These are phyloP conservation scores for Choiromyces venosus DNA, from an alignment of 495 filamentous ascomycete species.

Conservation along the genomic window DNA sequence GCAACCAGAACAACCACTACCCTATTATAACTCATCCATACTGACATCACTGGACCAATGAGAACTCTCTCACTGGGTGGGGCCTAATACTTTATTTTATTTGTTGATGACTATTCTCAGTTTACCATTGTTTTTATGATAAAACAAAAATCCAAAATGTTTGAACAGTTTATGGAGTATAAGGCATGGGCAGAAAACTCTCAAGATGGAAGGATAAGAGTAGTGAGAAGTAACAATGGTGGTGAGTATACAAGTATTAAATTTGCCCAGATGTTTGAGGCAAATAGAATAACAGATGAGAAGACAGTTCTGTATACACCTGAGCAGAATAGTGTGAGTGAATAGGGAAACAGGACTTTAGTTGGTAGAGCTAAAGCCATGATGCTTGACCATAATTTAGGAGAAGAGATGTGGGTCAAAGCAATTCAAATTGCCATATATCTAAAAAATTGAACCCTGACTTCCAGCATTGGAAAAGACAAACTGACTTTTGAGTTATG, in stretches of 20 bases:
- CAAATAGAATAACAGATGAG: neutral
- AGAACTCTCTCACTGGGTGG: neutral
- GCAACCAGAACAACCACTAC: too few species aligned
- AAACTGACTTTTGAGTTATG: neutral
- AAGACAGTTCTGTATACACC: neutral
- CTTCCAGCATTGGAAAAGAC: neutral
- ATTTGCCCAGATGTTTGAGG: too few species aligned
- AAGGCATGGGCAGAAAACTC: neutral
- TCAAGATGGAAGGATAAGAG: rapidly evolving
- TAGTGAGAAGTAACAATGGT: neutral
- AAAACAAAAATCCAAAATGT: neutral
- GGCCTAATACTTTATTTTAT: neutral
- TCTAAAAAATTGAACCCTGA: neutral
- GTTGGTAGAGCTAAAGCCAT: neutral
- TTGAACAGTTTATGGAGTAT: neutral
- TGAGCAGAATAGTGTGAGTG: neutral
- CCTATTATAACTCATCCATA: too few species aligned
- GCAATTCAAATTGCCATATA: neutral
- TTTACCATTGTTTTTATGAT: neutral
- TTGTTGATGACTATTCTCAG: neutral
- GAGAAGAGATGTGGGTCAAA: neutral
- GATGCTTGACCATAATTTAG: neutral
- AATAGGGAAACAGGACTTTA: neutral
- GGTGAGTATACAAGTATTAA: neutral
- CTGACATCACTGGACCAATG: neutral